Evolutionary conservation across 441 rosid species (phyloP).

Genomic region (Erodium moschatum): DNA sequence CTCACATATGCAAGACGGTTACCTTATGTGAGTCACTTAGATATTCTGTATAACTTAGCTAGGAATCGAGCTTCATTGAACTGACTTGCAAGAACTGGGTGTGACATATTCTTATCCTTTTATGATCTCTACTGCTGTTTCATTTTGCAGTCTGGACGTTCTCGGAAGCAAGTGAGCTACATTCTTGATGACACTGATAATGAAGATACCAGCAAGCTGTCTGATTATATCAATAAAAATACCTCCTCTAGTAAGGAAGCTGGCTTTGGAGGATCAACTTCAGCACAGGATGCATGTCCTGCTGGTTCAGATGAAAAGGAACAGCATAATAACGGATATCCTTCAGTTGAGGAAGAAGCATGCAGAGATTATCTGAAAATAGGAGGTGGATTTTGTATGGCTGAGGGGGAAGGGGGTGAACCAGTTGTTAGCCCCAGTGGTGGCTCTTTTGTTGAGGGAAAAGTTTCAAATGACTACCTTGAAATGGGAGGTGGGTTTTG

Average conservation of each 20-base stretch:
- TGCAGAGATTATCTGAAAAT: constrained; percentile 30
- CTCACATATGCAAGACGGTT: neutral
- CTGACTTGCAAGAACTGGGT: neutral
- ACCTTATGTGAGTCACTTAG: neutral
- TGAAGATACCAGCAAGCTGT: constrained; percentile 31
- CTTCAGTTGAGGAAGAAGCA: constrained; percentile 17
- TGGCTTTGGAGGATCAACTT: constrained; percentile 20
- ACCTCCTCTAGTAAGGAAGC: constrained; percentile 20
- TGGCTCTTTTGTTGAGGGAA: constrained; percentile 15
- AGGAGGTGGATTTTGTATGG: constrained; percentile 47
- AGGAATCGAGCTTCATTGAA: neutral
- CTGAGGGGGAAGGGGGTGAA: constrained; percentile 37
- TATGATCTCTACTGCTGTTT: constrained; percentile 10
- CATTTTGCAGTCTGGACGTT: constrained; percentile 54
- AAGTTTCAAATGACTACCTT: constrained; percentile 35
- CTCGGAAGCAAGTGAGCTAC: constrained; percentile 52
- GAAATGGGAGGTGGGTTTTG: constrained; percentile 69
- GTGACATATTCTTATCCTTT: too few relatives aligned
- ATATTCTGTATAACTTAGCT: neutral
- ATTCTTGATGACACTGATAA: constrained; percentile 28
- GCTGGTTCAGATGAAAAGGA: constrained; percentile 18
- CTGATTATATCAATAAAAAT: constrained; percentile 17
- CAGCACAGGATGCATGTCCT: constrained; percentile 12
- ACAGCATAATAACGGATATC: constrained; percentile 23
- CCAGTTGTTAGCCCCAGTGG: constrained; percentile 17